Percentiles rank a stretch among this genome's conserved stretches.
phyloP scores from a whole-genome alignment of 2,329 filamentous ascomycete species.

The Diaporthe vexans region DNA sequence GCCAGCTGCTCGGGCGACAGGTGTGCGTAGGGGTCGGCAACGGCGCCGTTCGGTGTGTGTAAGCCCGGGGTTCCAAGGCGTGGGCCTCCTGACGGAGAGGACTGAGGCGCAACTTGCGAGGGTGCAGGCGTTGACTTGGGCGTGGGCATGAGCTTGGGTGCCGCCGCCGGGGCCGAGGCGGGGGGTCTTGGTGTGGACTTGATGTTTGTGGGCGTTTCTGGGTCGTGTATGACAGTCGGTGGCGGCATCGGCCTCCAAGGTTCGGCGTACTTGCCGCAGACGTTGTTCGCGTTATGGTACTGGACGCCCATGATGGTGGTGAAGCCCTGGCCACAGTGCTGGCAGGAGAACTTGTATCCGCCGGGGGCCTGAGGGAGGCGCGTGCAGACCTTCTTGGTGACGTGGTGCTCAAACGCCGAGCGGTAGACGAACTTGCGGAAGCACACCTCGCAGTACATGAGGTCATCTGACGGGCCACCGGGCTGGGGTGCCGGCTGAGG shows the following conservation, averaged over 20 bases:
- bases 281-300: slow-evolving; percentile 60
- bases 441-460: slow-evolving; percentile 41
- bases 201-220: slow-evolving; percentile 39
- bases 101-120: neutral
- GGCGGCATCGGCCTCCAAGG: slow-evolving; percentile 39
- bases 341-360: slow-evolving; percentile 57
- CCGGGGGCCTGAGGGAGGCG: slow-evolving; percentile 43
- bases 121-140: neutral
- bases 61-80: slow-evolving; percentile 1
- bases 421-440: slow-evolving; percentile 39
- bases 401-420: slow-evolving; percentile 49
- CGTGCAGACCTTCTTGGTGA: slow-evolving; percentile 53
- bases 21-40: slow-evolving; percentile 60
- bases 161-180: neutral
- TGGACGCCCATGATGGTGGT: slow-evolving; percentile 55
- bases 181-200: slow-evolving; percentile 28
- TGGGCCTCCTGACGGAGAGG: neutral
- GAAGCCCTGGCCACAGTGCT: slow-evolving; percentile 62
- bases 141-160: neutral
- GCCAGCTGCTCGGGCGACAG: slow-evolving; percentile 52
- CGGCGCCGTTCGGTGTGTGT: slow-evolving; percentile 1
- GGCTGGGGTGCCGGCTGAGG: neutral
- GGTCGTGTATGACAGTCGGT: slow-evolving; percentile 24
- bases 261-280: slow-evolving; percentile 60
- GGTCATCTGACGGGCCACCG: neutral